These are phyloP conservation scores for Teunomyces pallodes DNA, from an alignment of 805 yeast species.

Conservation along the genomic window DNA sequence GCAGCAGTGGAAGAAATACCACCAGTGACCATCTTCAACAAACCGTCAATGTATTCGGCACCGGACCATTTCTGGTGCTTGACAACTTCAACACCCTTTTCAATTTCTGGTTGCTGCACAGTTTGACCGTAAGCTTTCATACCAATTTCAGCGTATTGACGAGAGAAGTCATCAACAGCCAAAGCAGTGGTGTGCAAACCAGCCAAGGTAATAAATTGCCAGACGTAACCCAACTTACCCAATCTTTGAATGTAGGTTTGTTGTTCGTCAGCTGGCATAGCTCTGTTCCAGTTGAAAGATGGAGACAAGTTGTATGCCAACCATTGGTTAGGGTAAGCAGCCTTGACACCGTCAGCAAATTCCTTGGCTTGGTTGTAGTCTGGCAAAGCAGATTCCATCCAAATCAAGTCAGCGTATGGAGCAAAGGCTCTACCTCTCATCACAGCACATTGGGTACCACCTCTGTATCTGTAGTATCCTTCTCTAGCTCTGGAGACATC, in stretches of 20 bases:
- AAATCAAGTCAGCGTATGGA: conserved; percentile 90
- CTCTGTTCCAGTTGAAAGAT: conserved; percentile 96
- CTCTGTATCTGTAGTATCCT: conserved; percentile 93
- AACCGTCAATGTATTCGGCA: conserved; percentile 91
- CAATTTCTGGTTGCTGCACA: conserved; percentile 86
- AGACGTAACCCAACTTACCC: conserved; percentile 85
- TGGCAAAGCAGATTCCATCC: conserved; percentile 98
- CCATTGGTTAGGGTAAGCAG: conserved; percentile 86
- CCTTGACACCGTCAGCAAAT: conserved; percentile 88
- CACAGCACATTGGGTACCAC: conserved; percentile 96
- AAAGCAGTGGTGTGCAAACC: conserved; percentile 95
- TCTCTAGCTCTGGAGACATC: conserved; percentile 92
- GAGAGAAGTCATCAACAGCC: conserved; percentile 82
- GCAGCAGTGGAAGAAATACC: conserved; percentile 96
- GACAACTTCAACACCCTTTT: conserved; percentile 87
- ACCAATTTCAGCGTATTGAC: conserved; percentile 74
- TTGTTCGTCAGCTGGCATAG: conserved; percentile 85
- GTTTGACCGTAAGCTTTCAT: conserved; percentile 94
- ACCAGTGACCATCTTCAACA: conserved; percentile 87
- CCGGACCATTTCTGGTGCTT: conserved; percentile 99
- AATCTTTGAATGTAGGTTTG: conserved; percentile 85
- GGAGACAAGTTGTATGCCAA: conserved; percentile 95
- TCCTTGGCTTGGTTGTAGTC: conserved; percentile 91
- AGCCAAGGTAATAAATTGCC: conserved; percentile 97
- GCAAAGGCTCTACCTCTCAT: conserved; percentile 95